Evolutionary conservation across 2,329 filamentous ascomycete genomes (phyloP).

Genomic region (Furcasterigmium furcatum): DNA sequence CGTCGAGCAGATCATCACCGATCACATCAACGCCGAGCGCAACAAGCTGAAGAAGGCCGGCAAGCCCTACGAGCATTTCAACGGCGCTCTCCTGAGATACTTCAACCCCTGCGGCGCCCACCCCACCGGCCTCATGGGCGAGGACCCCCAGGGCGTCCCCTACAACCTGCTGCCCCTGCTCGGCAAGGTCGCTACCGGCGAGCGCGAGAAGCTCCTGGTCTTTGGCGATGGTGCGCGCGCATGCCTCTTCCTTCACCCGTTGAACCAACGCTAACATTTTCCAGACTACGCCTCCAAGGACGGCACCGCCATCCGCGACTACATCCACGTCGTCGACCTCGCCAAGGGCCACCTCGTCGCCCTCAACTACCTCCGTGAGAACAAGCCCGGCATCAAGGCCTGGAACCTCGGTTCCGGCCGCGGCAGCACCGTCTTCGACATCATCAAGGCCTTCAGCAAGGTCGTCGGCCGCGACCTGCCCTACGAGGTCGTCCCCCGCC

Average conservation of each 20-base stretch:
- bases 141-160: constrained; percentile 92
- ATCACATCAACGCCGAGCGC: constrained; percentile 84
- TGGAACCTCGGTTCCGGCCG: constrained; percentile 97
- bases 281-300: constrained; percentile 87
- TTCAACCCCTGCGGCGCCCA: constrained; percentile 97
- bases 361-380: constrained; percentile 80
- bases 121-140: constrained; percentile 94
- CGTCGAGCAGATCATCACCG: constrained; percentile 88
- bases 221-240: constrained; percentile 97
- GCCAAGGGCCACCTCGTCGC: constrained; percentile 83
- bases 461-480: constrained; percentile 83
- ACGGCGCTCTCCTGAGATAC: constrained; percentile 89
- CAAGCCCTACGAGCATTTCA: constrained; percentile 79
- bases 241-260: constrained; percentile 23
- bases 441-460: constrained; percentile 88
- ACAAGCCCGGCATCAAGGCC: constrained; percentile 85
- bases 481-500: constrained; percentile 80
- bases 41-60: constrained; percentile 77
- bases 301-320: constrained; percentile 93
- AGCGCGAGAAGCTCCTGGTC: constrained; percentile 89
- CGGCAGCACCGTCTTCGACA: constrained; percentile 94
- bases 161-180: constrained; percentile 94
- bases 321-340: constrained; percentile 94
- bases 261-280: constrained; percentile 13
- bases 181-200: constrained; percentile 92